Conservation (phyloP, 2,329 filamentous ascomycete species). For the Monosporascus sp. region DNA sequence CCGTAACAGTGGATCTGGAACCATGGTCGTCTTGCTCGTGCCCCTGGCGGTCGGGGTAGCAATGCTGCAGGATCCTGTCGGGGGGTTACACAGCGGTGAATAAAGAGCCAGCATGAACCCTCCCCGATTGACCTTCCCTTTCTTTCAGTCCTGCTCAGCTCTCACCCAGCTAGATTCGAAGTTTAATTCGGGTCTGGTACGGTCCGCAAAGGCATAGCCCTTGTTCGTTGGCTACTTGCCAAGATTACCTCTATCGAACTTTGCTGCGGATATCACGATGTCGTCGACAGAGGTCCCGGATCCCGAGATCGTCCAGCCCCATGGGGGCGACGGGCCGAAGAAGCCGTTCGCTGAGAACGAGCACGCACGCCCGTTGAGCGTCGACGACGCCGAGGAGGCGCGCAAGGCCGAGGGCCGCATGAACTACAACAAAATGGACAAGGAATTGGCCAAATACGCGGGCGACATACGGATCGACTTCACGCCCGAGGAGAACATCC, state of each 20-base stretch:
- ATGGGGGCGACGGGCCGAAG: constrained; percentile 15
- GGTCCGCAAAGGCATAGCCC: not conserved
- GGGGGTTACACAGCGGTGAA: not conserved
- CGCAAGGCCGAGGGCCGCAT: constrained; percentile 38
- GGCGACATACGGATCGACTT: constrained; percentile 51
- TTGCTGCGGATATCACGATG: constrained; percentile 13
- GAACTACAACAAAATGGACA: constrained; percentile 51
- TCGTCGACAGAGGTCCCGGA: constrained; percentile 21
- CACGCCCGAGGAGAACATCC: constrained; percentile 50
- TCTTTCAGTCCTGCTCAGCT: not conserved
- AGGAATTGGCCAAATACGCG: constrained; percentile 66
- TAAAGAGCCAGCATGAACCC: not conserved
- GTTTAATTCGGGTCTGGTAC: not conserved
- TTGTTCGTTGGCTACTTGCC: not conserved
- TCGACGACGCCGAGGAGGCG: constrained; percentile 34
- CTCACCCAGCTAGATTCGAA: not conserved
- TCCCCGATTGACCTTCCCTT: not conserved
- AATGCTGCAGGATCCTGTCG: not conserved
- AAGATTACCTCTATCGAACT: not conserved
- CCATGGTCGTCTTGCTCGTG: no score
- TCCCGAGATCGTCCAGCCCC: constrained; percentile 16
- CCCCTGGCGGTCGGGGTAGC: not conserved
- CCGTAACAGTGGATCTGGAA: no score
- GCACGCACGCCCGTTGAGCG: constrained; percentile 8
- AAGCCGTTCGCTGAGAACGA: constrained; percentile 26